Percentiles rank a stretch among this genome's conserved stretches.
Evolutionary conservation across 129 eudicot genomes (phyloP).

Genomic region (Helichrysum umbraculigerum): DNA sequence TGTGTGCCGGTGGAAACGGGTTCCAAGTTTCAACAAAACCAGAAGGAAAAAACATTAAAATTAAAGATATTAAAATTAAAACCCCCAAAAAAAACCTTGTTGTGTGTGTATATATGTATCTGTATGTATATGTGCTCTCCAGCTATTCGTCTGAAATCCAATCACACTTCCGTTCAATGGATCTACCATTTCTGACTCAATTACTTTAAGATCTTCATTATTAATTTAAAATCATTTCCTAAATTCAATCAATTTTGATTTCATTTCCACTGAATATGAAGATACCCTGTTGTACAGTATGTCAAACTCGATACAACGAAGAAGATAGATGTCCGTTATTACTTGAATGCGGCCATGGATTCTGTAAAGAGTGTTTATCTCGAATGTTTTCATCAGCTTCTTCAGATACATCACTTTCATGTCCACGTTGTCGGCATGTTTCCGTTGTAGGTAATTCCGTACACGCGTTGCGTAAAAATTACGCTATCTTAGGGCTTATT

Average conservation of each 20-base stretch:
- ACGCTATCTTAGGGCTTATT: conserved; percentile 61
- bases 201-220: conserved; percentile 21
- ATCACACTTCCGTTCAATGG: conserved; percentile 32
- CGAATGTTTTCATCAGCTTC: conserved; percentile 64
- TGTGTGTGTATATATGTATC: background rate
- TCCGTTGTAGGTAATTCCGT: conserved; percentile 90
- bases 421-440: conserved; percentile 95
- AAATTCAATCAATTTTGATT: background rate
- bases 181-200: conserved; percentile 32
- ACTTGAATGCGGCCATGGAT: conserved; percentile 94
- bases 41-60: conserved; percentile 24
- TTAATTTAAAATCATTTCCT: background rate
- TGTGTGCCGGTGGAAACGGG: too few relatives aligned
- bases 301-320: conserved; percentile 82
- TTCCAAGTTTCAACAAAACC: conserved; percentile 27
- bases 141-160: conserved; percentile 38
- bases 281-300: conserved; percentile 81
- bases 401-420: conserved; percentile 57
- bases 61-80: background rate
- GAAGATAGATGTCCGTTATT: conserved; percentile 74
- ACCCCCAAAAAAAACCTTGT: conserved; percentile 26
- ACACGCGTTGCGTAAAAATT: conserved; percentile 70
- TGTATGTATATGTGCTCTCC: conserved; percentile 27
- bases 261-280: conserved; percentile 41
- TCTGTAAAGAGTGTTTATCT: conserved; percentile 78